A percentile compares a stretch with the other conserved stretches of the same genome.
Evolutionary conservation across 352 stramenopile species (phyloP).

Genomic region (Pythium pyrilobum): DNA sequence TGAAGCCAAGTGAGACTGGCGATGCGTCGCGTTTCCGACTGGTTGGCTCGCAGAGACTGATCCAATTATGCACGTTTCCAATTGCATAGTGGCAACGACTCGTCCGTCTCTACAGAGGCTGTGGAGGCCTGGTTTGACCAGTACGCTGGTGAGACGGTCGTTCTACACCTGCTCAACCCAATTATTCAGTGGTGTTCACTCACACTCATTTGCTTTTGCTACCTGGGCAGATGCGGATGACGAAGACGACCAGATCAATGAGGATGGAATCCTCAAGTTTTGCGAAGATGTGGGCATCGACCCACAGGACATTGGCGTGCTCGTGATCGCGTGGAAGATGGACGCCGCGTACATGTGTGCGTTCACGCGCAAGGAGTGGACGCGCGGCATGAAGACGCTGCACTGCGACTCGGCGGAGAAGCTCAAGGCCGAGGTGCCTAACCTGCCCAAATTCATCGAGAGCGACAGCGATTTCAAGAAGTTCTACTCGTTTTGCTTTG

Average conservation of each 20-base stretch:
- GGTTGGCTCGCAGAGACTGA: too few relatives aligned
- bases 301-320: slow-evolving; percentile 50
- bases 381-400: slow-evolving; percentile 72
- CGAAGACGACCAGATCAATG: slow-evolving; percentile 36
- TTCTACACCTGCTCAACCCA: background rate
- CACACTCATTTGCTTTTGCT: background rate
- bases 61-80: background rate
- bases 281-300: slow-evolving; percentile 40
- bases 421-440: slow-evolving; percentile 52
- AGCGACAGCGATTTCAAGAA: slow-evolving; percentile 63
- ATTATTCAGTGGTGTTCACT: too few relatives aligned
- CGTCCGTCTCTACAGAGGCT: slow-evolving; percentile 17
- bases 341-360: slow-evolving; percentile 78
- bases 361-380: slow-evolving; percentile 83
- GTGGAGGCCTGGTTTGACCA: slow-evolving; percentile 37
- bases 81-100: slow-evolving; percentile 11
- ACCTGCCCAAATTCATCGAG: slow-evolving; percentile 49
- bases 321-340: slow-evolving; percentile 88
- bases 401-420: slow-evolving; percentile 59
- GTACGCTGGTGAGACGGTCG: slow-evolving; percentile 22
- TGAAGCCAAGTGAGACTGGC: slow-evolving; percentile 7
- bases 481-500: slow-evolving; percentile 87
- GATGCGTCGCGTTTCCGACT: background rate
- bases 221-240: slow-evolving; percentile 17
- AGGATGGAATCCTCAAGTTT: slow-evolving; percentile 44